Percentiles rank a stretch among this genome's conserved stretches.
These are phyloP conservation scores for Trametes coccinea DNA, from an alignment of 768 basidiomycete species.

Conservation along the genomic window DNA sequence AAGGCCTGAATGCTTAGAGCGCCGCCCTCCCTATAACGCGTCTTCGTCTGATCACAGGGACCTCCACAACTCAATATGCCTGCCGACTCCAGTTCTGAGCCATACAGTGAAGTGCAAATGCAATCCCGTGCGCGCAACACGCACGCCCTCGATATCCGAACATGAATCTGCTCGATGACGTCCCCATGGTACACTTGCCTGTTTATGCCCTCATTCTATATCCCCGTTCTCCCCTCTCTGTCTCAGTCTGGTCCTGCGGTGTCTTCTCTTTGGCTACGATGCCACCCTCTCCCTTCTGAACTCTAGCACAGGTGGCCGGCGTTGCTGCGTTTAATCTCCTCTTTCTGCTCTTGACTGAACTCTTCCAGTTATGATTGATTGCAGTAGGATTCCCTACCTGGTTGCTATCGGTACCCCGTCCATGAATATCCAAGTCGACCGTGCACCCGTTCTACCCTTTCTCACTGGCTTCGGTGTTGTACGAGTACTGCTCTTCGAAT, in stretches of 20 bases:
- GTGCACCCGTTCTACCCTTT: neutral
- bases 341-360: neutral
- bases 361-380: too few relatives aligned
- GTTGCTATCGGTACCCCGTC: neutral
- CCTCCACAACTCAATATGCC: too few relatives aligned
- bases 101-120: too few relatives aligned
- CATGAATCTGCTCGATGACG: neutral
- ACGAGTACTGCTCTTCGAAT: constrained; percentile 12
- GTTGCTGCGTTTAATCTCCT: constrained; percentile 1
- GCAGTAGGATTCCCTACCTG: neutral
- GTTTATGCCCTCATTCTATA: constrained; percentile 19
- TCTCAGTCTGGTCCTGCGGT: constrained; percentile 1
- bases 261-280: neutral
- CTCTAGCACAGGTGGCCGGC: constrained; percentile 11
- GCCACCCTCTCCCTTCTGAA: neutral
- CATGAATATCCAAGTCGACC: constrained; percentile 8
- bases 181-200: constrained; percentile 15
- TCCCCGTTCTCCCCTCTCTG: neutral
- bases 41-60: too few relatives aligned
- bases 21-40: neutral
- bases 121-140: neutral
- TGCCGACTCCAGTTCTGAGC: too few relatives aligned
- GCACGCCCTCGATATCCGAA: constrained; percentile 8
- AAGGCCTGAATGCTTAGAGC: constrained; percentile 7
- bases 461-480: constrained; percentile 14